phyloP scores from a whole-genome alignment of 2,329 filamentous ascomycete species.

The Orbilia blumenaviensis region DNA sequence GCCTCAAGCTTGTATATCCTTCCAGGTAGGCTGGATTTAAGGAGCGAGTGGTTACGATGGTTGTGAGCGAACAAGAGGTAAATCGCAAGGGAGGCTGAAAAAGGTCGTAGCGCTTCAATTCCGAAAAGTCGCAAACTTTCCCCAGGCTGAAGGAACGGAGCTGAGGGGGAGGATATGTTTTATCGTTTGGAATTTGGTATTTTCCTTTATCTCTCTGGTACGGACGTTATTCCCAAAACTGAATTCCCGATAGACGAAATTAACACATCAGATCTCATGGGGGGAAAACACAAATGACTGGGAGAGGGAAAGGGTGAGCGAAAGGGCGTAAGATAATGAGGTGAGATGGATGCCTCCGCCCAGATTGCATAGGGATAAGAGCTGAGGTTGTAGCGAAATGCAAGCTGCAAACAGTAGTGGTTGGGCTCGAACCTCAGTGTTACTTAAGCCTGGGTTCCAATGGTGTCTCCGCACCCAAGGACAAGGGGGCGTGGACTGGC shows the following conservation, averaged over 20 bases:
- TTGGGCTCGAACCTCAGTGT: slow-evolving; percentile 19
- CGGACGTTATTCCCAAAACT: no score
- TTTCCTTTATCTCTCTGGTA: slow-evolving; percentile 1
- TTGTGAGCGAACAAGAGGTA: background rate
- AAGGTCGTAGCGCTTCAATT: background rate
- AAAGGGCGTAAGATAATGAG: slow-evolving; percentile 28
- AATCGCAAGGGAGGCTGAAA: background rate
- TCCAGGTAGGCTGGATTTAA: slow-evolving; percentile 9
- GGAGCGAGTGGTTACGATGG: background rate
- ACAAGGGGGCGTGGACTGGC: slow-evolving; percentile 43
- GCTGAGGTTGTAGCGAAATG: slow-evolving; percentile 43
- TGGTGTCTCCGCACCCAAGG: slow-evolving; percentile 40
- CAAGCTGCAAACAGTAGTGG: slow-evolving; percentile 37
- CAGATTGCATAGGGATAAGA: slow-evolving; percentile 49
- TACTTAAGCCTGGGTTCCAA: slow-evolving; percentile 15
- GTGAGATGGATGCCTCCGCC: slow-evolving; percentile 35
- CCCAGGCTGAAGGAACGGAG: slow-evolving; percentile 22
- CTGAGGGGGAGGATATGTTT: background rate
- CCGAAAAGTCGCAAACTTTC: slow-evolving; percentile 13
- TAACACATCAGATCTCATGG: background rate
- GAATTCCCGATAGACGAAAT: slow-evolving; percentile 22
- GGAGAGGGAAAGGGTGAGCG: slow-evolving; percentile 1
- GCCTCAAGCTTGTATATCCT: background rate
- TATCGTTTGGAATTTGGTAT: slow-evolving; percentile 6
- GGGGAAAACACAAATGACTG: slow-evolving; percentile 18